Base-by-base conservation (phyloP, 345 rosid species). In the Rhodomyrtus tomentosa region DNA sequence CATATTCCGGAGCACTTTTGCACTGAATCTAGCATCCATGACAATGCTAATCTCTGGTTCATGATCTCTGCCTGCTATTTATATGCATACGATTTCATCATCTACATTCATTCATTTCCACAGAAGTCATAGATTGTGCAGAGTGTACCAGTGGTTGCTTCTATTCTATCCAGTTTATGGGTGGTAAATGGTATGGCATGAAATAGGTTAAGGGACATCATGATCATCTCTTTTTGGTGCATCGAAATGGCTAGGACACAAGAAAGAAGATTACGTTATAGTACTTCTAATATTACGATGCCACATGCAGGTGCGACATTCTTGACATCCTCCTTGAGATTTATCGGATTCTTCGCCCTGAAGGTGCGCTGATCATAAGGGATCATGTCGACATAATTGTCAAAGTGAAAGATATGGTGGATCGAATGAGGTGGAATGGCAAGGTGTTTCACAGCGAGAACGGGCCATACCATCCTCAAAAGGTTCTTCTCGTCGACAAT, bases 251-350 rank as follows among this genome's bases (percentile, higher is more conserved):
- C 18, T 36, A 68, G 79, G 79, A 52, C 51, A 29, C 53, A 4
- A 42, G 24, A 14, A 50, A 51, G 76, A 82, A 81, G 83, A 21
- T 25, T 25, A 4, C 27, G 5, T 40, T 50, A 5, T 24, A 29
- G 22, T 29, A 3, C 40, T 59, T 59, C 21, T 62, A 32, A 50
- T 81, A 20, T 32, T 55, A 22, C 21, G 5, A 81, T 82, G 42
- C 53, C 3, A 53, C 5, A 74, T 83, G 89, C 90, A 95, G 96
- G 90, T 93, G 96, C 51, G 90, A 91, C 86, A 85, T 90, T 54
- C 68, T 85, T 40, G 90, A 92, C 82, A 92, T 93, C 68, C 89
- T 95, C n/a, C 85, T 93, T 11, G 95, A 91, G 92, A 91, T 95
- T 87, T 84, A 90, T n/a, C 89, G 92, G 84, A 91, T 93, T 84